These are phyloP conservation scores for Acanthamoeba polyphaga DNA, from an alignment of 208 protist genomes.

Conservation along the genomic window DNA sequence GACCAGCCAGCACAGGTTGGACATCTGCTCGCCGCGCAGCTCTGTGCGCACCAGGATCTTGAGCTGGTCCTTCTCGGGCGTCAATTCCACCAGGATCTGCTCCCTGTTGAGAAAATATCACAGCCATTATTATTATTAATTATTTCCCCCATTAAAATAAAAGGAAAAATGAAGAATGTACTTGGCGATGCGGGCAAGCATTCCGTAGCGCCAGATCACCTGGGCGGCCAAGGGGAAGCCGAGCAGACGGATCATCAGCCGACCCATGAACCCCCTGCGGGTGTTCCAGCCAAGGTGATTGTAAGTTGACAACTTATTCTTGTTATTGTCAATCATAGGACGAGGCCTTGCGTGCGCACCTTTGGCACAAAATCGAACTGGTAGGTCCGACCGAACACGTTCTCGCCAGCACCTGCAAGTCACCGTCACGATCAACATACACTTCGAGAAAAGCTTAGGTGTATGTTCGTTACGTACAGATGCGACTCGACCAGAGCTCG, in stretches of 20 bases:
- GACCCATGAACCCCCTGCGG: conserved; percentile 50
- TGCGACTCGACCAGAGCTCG: not conserved
- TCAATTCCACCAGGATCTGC: conserved; percentile 31
- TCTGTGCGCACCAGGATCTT: conserved; percentile 55
- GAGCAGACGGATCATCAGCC: conserved; percentile 68
- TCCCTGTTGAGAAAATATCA: not conserved
- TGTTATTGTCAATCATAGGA: too few species aligned
- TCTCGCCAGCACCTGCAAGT: too few species aligned
- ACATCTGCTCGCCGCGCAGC: conserved; percentile 41
- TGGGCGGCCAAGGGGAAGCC: conserved; percentile 44
- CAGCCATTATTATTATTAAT: too few species aligned
- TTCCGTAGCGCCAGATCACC: conserved; percentile 30
- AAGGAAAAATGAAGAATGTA: not conserved
- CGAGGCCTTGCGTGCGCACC: not conserved
- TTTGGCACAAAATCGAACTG: conserved; percentile 51
- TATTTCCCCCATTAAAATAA: too few species aligned
- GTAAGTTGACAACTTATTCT: not conserved
- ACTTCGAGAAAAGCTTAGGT: too few species aligned
- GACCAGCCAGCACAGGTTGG: conserved; percentile 28
- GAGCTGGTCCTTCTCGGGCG: not conserved
- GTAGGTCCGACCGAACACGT: conserved; percentile 31
- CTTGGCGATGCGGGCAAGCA: conserved; percentile 25
- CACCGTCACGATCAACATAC: too few species aligned
- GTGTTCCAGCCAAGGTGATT: not conserved
- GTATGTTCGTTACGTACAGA: not conserved